A percentile compares a stretch with the other conserved stretches of the same genome.
Evolutionary conservation across 176 grass and related monocot species (phyloP).

Genomic region (Oryza longistaminata): DNA sequence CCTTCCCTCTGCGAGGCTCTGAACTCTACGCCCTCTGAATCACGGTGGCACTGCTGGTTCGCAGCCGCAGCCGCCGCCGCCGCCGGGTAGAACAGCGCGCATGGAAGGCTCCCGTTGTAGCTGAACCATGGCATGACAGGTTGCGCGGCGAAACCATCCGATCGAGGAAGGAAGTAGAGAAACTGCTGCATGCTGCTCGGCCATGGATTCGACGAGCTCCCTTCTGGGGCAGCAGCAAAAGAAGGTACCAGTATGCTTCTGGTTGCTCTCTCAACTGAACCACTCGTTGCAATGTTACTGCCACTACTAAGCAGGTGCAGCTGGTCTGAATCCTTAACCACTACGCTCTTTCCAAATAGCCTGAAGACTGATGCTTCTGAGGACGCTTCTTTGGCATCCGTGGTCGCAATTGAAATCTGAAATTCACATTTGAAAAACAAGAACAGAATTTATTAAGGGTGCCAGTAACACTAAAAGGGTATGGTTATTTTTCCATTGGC

Average conservation of each 20-base stretch:
- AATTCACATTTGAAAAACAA: slow-evolving; percentile 12
- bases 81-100: slow-evolving; percentile 46
- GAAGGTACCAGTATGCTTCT: neutral
- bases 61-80: slow-evolving; percentile 4
- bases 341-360: slow-evolving; percentile 75
- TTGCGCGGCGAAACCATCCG: slow-evolving; percentile 32
- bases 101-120: slow-evolving; percentile 46
- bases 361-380: slow-evolving; percentile 51
- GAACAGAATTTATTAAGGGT: neutral
- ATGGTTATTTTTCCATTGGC: neutral
- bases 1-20: slow-evolving; percentile 52
- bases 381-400: slow-evolving; percentile 35
- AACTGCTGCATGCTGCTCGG: slow-evolving; percentile 44
- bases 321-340: slow-evolving; percentile 24
- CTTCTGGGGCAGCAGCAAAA: neutral
- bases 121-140: slow-evolving; percentile 37
- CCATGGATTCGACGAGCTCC: slow-evolving; percentile 49
- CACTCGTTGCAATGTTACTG: neutral
- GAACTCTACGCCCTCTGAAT: slow-evolving; percentile 19
- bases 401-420: slow-evolving; percentile 29
- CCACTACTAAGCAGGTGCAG: neutral
- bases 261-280: neutral
- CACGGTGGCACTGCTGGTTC: slow-evolving; percentile 24
- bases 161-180: slow-evolving; percentile 44
- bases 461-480: neutral